phyloP scores from a whole-genome alignment of 352 stramenopile genomes.

The Elongisporangium undulatum region DNA sequence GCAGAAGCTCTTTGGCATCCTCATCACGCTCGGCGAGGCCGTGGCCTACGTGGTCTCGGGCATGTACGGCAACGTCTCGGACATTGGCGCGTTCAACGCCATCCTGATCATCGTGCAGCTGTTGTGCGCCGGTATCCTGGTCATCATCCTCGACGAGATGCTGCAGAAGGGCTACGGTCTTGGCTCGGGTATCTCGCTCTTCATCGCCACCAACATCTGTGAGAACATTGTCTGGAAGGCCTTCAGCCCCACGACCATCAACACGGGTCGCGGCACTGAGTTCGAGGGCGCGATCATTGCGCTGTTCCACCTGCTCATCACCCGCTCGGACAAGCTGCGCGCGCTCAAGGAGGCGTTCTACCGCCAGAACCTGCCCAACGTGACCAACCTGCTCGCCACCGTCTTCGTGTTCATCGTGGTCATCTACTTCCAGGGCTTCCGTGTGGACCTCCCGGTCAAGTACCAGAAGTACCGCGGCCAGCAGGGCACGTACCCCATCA shows the following conservation, averaged over 20 bases:
- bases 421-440: conserved; percentile 99
- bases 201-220: conserved; percentile 99
- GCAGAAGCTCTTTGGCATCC: conserved; percentile 99
- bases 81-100: conserved; percentile 98
- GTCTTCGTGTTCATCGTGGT: conserved; percentile 99
- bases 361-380: conserved; percentile 98
- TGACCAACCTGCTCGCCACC: conserved; percentile 98
- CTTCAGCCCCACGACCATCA: conserved; percentile 99
- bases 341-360: conserved; percentile 98
- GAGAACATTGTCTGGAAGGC: conserved; percentile 99
- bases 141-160: conserved; percentile 99
- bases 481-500: conserved; percentile 99
- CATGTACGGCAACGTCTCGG: conserved; percentile 98
- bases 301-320: conserved; percentile 99
- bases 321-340: conserved; percentile 96
- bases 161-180: conserved; percentile 99
- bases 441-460: conserved; percentile 92
- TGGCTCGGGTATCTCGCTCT: conserved; percentile 98
- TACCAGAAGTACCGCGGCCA: conserved; percentile 99
- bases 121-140: conserved; percentile 97
- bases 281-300: conserved; percentile 99
- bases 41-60: conserved; percentile 98
- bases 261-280: conserved; percentile 98
- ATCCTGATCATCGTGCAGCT: conserved; percentile 99
- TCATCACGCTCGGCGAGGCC: conserved; percentile 98